Evolutionary conservation across 73 alveolate genomes (phyloP).

Genomic region (Tetrahymena thermophila): DNA sequence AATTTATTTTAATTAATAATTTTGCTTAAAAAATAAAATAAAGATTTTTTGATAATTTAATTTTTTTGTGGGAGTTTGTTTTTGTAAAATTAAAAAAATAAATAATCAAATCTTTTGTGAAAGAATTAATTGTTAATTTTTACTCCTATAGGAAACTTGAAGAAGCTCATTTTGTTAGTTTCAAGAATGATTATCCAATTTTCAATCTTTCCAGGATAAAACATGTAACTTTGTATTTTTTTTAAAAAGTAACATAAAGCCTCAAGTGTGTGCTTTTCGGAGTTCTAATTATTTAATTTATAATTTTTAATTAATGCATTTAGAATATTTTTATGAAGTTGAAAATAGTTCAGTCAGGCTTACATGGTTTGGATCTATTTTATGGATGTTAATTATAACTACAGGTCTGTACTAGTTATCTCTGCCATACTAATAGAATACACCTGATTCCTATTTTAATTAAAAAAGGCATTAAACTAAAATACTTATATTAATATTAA

Average conservation of each 20-base stretch:
- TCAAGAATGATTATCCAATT: not conserved
- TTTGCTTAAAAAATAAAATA: too few species aligned
- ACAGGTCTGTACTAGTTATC: not conserved
- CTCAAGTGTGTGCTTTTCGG: not conserved
- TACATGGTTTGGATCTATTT: not conserved
- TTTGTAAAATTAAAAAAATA: not conserved
- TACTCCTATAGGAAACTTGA: not conserved
- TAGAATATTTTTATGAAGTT: too few species aligned
- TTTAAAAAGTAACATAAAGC: not conserved
- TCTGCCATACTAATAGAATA: not conserved
- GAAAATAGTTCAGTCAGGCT: not conserved
- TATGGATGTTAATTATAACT: not conserved
- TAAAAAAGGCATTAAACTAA: not conserved
- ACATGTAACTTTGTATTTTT: not conserved
- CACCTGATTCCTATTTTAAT: not conserved
- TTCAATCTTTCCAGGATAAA: not conserved
- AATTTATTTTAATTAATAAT: too few species aligned
- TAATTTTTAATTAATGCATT: too few species aligned
- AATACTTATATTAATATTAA: not conserved
- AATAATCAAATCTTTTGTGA: not conserved
- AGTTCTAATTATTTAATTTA: not conserved
- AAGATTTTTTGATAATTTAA: not conserved
- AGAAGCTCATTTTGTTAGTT: not conserved
- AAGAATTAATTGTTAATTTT: not conserved
- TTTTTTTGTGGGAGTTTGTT: not conserved